Conservation (phyloP, 2,329 filamentous ascomycete genomes). For the Hypomyces perniciosus region DNA sequence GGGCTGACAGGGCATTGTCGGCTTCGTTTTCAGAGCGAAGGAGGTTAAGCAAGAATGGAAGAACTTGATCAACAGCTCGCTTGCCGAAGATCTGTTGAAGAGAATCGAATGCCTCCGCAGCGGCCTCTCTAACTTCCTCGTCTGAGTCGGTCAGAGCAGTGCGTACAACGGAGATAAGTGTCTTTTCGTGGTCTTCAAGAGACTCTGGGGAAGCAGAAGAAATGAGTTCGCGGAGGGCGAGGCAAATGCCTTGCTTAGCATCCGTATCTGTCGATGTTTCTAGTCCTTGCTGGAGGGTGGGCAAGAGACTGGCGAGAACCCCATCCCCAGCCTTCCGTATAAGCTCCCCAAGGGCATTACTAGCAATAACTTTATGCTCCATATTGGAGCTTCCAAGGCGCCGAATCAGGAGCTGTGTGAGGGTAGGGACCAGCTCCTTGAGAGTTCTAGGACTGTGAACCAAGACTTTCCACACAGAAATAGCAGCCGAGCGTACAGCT, state of each 20-base stretch:
- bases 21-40: constrained; percentile 80
- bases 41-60: constrained; percentile 87
- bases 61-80: constrained; percentile 87
- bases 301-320: constrained; percentile 79
- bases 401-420: constrained; percentile 90
- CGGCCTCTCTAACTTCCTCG: constrained; percentile 85
- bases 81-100: constrained; percentile 92
- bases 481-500: constrained; percentile 80
- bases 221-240: constrained; percentile 90
- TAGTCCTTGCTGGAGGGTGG: constrained; percentile 84
- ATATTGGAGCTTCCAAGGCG: constrained; percentile 92
- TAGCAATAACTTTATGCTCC: constrained; percentile 98
- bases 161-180: constrained; percentile 87
- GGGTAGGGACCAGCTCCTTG: constrained; percentile 90
- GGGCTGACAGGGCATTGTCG: constrained; percentile 84
- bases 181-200: constrained; percentile 91
- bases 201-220: constrained; percentile 81
- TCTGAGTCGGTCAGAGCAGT: constrained; percentile 88
- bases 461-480: constrained; percentile 90
- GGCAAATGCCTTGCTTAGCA: constrained; percentile 94
- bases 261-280: constrained; percentile 84
- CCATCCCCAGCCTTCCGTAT: constrained; percentile 96
- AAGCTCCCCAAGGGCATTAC: constrained; percentile 91
- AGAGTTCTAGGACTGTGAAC: constrained; percentile 87
- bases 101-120: constrained; percentile 94